These are phyloP conservation scores for Ogataea hybrid DNA, from an alignment of 1,139 yeast genomes.

Conservation along the genomic window DNA sequence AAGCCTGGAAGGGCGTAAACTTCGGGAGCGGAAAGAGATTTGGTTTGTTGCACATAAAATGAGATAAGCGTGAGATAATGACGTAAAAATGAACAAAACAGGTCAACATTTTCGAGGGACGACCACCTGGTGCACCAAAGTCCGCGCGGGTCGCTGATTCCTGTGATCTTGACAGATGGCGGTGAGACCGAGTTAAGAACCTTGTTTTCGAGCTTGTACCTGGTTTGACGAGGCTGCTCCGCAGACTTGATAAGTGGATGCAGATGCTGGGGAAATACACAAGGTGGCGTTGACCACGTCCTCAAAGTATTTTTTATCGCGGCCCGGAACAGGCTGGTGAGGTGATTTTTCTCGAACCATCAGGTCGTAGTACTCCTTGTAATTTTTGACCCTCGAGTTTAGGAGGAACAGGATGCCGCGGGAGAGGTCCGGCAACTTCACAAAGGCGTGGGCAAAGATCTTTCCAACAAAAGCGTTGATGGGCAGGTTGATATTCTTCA, in stretches of 20 bases:
- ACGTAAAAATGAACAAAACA: slow-evolving; percentile 72
- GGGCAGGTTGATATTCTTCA: slow-evolving; percentile 57
- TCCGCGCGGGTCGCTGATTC: slow-evolving; percentile 60
- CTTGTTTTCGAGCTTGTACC: slow-evolving; percentile 27
- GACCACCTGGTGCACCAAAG: slow-evolving; percentile 72
- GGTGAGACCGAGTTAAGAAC: slow-evolving; percentile 37
- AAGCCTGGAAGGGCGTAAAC: slow-evolving; percentile 36
- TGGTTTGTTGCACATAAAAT: slow-evolving; percentile 17
- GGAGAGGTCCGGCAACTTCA: slow-evolving; percentile 60
- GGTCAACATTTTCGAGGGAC: slow-evolving; percentile 42
- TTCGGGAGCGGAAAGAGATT: slow-evolving; percentile 14
- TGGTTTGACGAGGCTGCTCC: slow-evolving; percentile 27
- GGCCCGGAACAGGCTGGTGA: slow-evolving; percentile 7
- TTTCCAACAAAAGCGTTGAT: slow-evolving; percentile 79
- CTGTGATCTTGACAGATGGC: slow-evolving; percentile 53
- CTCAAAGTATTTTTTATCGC: slow-evolving; percentile 6
- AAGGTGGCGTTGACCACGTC: slow-evolving; percentile 17
- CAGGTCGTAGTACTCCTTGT: slow-evolving; percentile 30
- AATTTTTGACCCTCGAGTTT: slow-evolving; percentile 45
- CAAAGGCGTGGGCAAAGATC: slow-evolving; percentile 66
- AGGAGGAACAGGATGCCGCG: slow-evolving; percentile 59
- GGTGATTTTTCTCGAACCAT: slow-evolving; percentile 18
- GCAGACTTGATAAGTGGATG: slow-evolving; percentile 37
- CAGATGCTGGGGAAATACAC: slow-evolving; percentile 38
- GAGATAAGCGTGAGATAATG: slow-evolving; percentile 46